A percentile compares a stretch with the other conserved stretches of the same genome.
These are phyloP conservation scores for Rhodotorula diobovata DNA, from an alignment of 768 basidiomycete species.

Conservation along the genomic window DNA sequence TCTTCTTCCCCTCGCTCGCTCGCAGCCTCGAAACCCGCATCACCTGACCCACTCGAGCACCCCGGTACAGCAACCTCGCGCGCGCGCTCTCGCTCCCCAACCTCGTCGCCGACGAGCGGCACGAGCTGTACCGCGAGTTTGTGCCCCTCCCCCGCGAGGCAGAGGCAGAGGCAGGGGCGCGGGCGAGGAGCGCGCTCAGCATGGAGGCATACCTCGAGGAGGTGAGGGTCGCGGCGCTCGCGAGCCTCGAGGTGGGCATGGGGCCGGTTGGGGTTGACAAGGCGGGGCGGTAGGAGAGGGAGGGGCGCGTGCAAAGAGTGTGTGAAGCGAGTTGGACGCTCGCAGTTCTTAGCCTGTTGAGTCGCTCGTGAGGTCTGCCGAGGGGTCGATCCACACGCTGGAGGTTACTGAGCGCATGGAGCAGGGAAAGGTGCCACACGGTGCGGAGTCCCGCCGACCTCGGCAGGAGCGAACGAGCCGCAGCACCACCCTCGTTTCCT, in stretches of 20 bases:
- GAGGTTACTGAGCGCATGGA: too few relatives aligned
- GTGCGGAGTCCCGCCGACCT: too few relatives aligned
- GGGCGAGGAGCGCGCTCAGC: constrained; percentile 51
- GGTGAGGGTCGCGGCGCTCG: constrained; percentile 67
- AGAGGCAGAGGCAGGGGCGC: too few relatives aligned
- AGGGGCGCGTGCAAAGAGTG: too few relatives aligned
- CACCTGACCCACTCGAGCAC: not conserved
- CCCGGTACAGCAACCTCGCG: constrained; percentile 62
- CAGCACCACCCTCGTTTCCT: too few relatives aligned
- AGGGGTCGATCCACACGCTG: too few relatives aligned
- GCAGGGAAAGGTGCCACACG: too few relatives aligned
- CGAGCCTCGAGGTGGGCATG: constrained; percentile 32
- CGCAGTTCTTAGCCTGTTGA: too few relatives aligned
- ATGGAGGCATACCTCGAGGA: constrained; percentile 69
- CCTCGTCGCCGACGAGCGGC: constrained; percentile 78
- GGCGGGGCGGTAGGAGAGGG: too few relatives aligned
- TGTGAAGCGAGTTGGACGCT: too few relatives aligned
- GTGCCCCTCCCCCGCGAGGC: constrained; percentile 50
- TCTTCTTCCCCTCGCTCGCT: not conserved
- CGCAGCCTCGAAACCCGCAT: not conserved
- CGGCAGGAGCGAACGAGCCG: too few relatives aligned
- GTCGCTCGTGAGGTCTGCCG: too few relatives aligned
- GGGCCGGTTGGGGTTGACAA: constrained; percentile 3
- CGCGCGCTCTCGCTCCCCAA: constrained; percentile 72
- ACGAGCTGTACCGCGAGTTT: constrained; percentile 81